Base-by-base conservation (phyloP, 73 alveolate species). In the Paramecium primaurelia region DNA sequence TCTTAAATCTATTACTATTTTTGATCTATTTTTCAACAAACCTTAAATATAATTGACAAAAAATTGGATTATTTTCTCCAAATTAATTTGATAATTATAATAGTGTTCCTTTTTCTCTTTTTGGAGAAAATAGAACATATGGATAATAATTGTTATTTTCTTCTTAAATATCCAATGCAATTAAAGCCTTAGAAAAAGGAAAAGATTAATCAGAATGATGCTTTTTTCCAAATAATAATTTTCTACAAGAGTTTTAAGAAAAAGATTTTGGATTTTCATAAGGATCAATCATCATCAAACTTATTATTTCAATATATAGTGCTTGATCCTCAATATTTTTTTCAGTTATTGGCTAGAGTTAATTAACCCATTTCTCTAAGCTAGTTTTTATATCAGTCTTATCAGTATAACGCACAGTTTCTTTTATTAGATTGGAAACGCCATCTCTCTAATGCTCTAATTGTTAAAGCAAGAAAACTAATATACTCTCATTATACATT, bases 261-360 rank as follows among this genome's bases (percentile, higher is more conserved):
- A 80, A 16, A 14, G 49, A 80, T 45, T 80, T 80, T 20, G 91
- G 91, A 42, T 40, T 80, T 80, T 80, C 91, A 28, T 45, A 80
- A 20, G 91, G 91, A 44, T 80, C 91, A 16, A 80, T 80, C 91
- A 80, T 80, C 73, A 80, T 80, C 2, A 80, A 47, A 49, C 77
- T 45, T 45, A 80, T 12, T 4, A 80, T 32, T 80, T 80, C 91
- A 80, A 80, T 47, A 80, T 45, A 80, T 5, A 80, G 58, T 16
- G 91, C 58, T 45, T 80, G 16, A 36, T 80, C 91, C 3, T 80
- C 91, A 10, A 80, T 80, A 25, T 80, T 80, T 9, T 45, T 28
- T 45, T 80, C 91, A 45, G 47, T 44, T 4, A 80, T 0, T 0
- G 44, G 47, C 18, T 80, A 1, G n/a, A 80, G 9, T 49, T 42